Evolutionary conservation across 2,329 filamentous ascomycete genomes (phyloP).

Genomic region (Sporothrix schenckii): DNA sequence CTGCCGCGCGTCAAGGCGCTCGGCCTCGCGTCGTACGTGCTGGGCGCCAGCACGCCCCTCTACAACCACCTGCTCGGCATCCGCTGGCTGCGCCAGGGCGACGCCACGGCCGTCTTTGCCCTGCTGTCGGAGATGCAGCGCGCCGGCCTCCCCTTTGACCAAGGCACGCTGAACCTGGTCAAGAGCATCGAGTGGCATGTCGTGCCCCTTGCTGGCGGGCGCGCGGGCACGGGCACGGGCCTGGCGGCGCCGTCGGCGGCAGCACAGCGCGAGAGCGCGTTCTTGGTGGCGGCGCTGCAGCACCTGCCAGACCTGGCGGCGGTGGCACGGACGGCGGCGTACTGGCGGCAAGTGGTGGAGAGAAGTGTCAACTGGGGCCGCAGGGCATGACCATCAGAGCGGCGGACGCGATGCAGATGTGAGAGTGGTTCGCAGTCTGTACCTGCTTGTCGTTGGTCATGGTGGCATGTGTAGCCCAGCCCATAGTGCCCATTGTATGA

Average conservation of each 20-base stretch:
- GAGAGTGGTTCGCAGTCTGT: too few relatives aligned
- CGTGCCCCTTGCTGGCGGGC: background rate
- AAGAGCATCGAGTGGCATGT: constrained; percentile 41
- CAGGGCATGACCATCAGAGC: background rate
- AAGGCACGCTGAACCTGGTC: constrained; percentile 49
- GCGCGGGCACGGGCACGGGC: background rate
- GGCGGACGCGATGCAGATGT: too few relatives aligned
- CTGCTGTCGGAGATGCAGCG: constrained; percentile 68
- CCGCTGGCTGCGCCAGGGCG: constrained; percentile 63
- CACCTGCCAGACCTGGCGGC: constrained; percentile 28
- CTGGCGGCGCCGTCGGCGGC: background rate
- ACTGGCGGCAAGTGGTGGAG: constrained; percentile 31
- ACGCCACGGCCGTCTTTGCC: constrained; percentile 57
- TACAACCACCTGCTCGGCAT: constrained; percentile 68
- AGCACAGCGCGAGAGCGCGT: background rate
- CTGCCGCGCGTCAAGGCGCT: constrained; percentile 69
- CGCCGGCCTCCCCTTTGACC: constrained; percentile 62
- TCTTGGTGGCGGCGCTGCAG: constrained; percentile 15
- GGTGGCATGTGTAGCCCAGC: too few relatives aligned
- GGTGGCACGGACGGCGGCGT: constrained; percentile 4
- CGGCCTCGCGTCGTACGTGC: constrained; percentile 69
- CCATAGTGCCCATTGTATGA: too few relatives aligned
- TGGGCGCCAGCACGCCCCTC: constrained; percentile 70
- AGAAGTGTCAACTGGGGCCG: constrained; percentile 5
- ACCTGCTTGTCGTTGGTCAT: too few relatives aligned